Base-by-base conservation (phyloP, 768 basidiomycete genomes). In the Peribolospora baueri region DNA sequence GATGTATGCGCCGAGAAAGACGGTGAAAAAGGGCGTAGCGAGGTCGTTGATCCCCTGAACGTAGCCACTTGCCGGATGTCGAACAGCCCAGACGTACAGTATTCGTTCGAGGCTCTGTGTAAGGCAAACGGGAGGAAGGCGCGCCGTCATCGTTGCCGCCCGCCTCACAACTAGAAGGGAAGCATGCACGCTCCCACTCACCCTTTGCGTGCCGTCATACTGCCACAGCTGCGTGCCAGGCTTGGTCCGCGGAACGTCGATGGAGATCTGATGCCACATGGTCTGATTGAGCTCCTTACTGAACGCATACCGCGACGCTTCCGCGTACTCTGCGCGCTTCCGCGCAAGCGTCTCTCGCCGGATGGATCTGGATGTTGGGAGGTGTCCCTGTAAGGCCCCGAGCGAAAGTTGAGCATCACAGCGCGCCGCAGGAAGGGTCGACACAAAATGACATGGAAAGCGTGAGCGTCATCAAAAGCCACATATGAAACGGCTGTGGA, bases 31-130 rank as follows among this genome's bases (percentile, higher is more conserved):
- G 0, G 93, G 93, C 3, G 86, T 91, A 1, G 80, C 93, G 42
- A 98, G 79, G 66, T 98, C 93, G 67, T 98, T 97, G 68, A 98
- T 98, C 37, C 93, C 93, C 68, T 98, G 93, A 5, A 98, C 93
- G 68, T 98, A 97, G 7, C 93, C 93, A 57, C 84, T 88, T 4
- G 93, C 91, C 0, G 93, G 93, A 71, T 97, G 93, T 60, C 93
- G 78, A 64, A 97, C 93, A 9, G 93, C 93, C 91, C 93, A 97
- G 13, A 98, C 90, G 62, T 97, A 98, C 41, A 98, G 70, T 57
- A 98, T 87, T 52, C 88, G 75, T 69, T 97, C 93, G 46, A 98
- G 71, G 62, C 84, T 80, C 87, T 91, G 68, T 25, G 36, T 10
- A 14, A 48, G 39, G 42, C 13, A 45, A 3, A 45, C 42, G 46